phyloP scores from a whole-genome alignment of 352 stramenopile species.

The Phytopythium delawarense region DNA sequence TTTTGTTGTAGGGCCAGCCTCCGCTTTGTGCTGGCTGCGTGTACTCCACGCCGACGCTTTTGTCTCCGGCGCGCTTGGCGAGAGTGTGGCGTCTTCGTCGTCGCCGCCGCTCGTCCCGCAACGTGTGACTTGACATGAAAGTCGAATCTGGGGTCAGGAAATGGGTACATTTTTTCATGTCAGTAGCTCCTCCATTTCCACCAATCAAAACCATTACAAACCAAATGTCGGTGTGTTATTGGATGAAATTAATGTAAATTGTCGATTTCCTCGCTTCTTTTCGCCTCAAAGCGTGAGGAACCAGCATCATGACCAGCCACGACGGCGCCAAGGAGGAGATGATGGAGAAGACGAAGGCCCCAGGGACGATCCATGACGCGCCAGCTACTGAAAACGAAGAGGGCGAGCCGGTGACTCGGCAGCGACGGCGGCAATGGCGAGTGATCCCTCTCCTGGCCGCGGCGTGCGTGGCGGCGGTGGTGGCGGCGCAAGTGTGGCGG shows the following conservation, averaged over 20 bases:
- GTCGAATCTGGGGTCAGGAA: neutral
- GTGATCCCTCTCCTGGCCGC: neutral
- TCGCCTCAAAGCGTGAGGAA: neutral
- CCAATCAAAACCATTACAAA: neutral
- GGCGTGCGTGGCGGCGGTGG: neutral
- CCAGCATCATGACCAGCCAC: neutral
- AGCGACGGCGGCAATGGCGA: neutral
- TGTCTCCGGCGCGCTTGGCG: no score
- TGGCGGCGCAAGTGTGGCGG: constrained; percentile 2
- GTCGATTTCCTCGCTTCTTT: neutral
- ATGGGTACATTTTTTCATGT: neutral
- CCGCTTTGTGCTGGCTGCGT: no score
- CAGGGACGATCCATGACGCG: neutral
- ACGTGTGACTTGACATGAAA: no score
- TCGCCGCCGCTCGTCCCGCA: no score
- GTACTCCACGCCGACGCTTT: no score
- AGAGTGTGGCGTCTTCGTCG: no score
- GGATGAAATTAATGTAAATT: neutral
- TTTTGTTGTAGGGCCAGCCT: no score
- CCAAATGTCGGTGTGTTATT: neutral
- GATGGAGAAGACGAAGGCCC: neutral
- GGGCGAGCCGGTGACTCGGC: neutral
- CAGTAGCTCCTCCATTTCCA: neutral
- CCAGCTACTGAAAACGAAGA: no score
- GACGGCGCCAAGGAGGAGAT: neutral